Evolutionary conservation across 225 moss, liverwort and hornwort species (phyloP).

Genomic region (Marchantia polymorpha): DNA sequence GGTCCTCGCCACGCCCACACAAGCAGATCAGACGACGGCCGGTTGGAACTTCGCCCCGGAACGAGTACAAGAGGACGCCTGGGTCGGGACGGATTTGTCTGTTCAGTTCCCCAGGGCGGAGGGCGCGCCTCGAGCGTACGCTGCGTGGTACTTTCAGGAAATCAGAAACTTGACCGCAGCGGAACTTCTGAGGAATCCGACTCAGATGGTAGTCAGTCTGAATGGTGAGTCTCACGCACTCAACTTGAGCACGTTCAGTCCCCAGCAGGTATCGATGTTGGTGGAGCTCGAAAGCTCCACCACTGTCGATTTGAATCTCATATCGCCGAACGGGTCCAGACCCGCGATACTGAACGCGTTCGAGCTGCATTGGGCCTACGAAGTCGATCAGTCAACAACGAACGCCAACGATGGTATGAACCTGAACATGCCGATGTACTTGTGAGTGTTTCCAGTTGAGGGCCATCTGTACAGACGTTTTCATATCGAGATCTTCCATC

Average conservation of each 20-base stretch:
- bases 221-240: background rate
- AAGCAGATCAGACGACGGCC: background rate
- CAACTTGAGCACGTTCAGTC: background rate
- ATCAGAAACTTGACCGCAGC: background rate
- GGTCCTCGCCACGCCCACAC: background rate
- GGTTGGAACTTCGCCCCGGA: background rate
- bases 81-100: constrained; percentile 9
- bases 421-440: background rate
- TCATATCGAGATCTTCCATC: background rate
- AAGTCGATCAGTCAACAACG: background rate
- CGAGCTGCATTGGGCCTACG: background rate
- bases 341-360: constrained; percentile 10
- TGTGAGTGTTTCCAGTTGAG: background rate
- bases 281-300: background rate
- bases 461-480: background rate
- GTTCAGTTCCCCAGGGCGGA: background rate
- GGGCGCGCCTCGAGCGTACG: background rate
- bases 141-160: background rate
- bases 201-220: background rate
- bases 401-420: background rate
- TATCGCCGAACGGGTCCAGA: background rate
- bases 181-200: background rate
- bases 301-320: background rate
- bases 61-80: background rate
- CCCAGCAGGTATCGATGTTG: background rate